A percentile compares a stretch with the other conserved stretches of the same genome.
phyloP scores from a whole-genome alignment of 352 stramenopile genomes.

The Phytopythium ostracodes region DNA sequence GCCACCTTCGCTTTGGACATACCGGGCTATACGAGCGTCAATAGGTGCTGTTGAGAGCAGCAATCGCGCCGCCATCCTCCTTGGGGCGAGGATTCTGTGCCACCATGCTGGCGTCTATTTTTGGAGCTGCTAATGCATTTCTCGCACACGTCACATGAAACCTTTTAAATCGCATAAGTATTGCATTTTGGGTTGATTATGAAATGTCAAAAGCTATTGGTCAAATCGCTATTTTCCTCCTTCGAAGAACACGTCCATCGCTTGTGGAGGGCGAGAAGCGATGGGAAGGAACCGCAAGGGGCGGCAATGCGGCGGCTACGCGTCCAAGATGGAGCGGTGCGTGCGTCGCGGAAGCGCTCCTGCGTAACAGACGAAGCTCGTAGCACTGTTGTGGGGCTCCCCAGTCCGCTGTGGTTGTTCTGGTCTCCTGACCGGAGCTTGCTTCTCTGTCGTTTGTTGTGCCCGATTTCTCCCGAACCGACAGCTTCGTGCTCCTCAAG shows the following conservation, averaged over 20 bases:
- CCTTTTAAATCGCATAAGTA: constrained; percentile 6
- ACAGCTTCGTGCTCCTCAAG: constrained; percentile 59
- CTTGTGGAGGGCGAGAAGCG: not conserved
- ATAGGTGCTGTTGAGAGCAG: not conserved
- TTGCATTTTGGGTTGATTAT: not conserved
- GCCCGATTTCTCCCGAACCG: not conserved
- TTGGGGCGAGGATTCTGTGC: too few species aligned
- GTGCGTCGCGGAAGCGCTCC: not conserved
- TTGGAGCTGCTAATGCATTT: not conserved
- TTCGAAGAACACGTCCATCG: constrained; percentile 1
- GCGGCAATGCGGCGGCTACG: constrained; percentile 61
- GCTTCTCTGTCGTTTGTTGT: not conserved
- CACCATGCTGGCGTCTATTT: not conserved
- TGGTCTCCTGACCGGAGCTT: not conserved
- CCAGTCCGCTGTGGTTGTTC: not conserved
- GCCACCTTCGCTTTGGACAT: constrained; percentile 7
- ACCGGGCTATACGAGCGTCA: not conserved
- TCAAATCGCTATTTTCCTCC: not conserved
- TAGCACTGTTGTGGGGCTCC: not conserved
- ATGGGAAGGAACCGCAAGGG: constrained; percentile 76
- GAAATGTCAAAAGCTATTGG: not conserved
- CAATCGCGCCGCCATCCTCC: not conserved
- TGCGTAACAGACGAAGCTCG: not conserved
- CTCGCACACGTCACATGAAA: constrained; percentile 10
- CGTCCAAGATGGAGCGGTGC: constrained; percentile 70